Conservation (phyloP, 108 stramenopile species). For the Schizochytrium sp. region DNA sequence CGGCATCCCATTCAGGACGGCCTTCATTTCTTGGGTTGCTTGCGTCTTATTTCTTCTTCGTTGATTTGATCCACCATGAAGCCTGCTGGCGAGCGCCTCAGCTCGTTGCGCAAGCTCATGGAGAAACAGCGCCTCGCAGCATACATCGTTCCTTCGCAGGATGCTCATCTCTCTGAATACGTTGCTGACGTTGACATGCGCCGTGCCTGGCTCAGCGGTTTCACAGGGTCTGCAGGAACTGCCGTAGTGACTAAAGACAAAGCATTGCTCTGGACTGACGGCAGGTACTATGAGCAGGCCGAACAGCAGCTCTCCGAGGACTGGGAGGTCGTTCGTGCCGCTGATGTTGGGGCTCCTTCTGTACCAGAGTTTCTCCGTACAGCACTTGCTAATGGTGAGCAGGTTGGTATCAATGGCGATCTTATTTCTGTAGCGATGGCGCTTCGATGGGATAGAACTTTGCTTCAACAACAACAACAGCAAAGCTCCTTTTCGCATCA, state of each 20-base stretch:
- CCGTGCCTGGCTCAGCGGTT: constrained; percentile 87
- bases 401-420: constrained; percentile 66
- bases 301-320: constrained; percentile 77
- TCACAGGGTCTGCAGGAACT: constrained; percentile 94
- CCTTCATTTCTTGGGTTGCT: background rate
- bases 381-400: constrained; percentile 34
- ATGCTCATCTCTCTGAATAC: constrained; percentile 95
- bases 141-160: constrained; percentile 85
- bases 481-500: background rate
- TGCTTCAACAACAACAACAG: background rate
- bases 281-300: constrained; percentile 95
- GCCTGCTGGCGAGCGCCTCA: background rate
- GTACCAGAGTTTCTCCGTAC: constrained; percentile 67
- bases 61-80: background rate
- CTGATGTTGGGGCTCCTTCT: constrained; percentile 66
- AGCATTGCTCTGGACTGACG: constrained; percentile 93
- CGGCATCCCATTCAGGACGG: no score
- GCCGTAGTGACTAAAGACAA: constrained; percentile 82
- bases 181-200: constrained; percentile 88
- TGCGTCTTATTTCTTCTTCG: background rate
- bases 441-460: constrained; percentile 59
- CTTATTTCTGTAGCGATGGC: constrained; percentile 46
- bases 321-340: constrained; percentile 85
- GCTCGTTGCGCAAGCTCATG: constrained; percentile 40
- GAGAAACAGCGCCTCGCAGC: constrained; percentile 61